Base-by-base conservation (phyloP, 2,329 filamentous ascomycete species). In the Pestalotiopsis sp. region DNA sequence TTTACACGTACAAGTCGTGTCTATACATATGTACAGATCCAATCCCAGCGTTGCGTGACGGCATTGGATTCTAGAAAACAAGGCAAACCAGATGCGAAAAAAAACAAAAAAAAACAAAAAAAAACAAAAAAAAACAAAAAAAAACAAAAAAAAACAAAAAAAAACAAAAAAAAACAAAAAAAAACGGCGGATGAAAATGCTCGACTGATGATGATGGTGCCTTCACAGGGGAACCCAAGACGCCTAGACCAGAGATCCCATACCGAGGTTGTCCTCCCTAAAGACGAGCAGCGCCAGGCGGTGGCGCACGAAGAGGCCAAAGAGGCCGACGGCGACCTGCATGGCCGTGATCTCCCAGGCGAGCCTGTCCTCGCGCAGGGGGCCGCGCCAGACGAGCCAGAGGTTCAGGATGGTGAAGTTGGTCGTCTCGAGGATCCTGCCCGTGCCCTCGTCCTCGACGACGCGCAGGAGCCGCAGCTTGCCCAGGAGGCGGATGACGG, bases 331-430 rank as follows among this genome's bases (percentile, higher is more conserved):
- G 4, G 85, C 79, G 17, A 88, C 83, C 83, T 99, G 96, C 80
- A 98, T 86, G n/a, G 82, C 81, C 59, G 96, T 87, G 69, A 99
- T 86, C 78, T 96, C 93, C 76, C 89, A 83, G 30, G 94, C 93
- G 66, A 99, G 84, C 59, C 88, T 86, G 80, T 97, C 92, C 79
- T 99, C 96, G 70, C 92, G 88, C 85, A 97, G 88, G 2, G 96
- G 94, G 0, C 96, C 96, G 78, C 94, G 91, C 93, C 94, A 97
- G 64, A 98, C 93, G 70, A 99, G 84, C 95, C 95, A 99, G 67
- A 99, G 86, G 78, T 99, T 99, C 72, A 99, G 85, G 61, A 99
- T 87, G 9, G 96, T 99, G 70, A 99, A 86, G 79, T 99, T 99
- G 71, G 89, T 94, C 22, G 91, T 95, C 80, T 96, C 92, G 26